Evolutionary conservation across 257 asterid genomes (phyloP), one percentile per base, ranked within the genome.

Genomic region (Mitragyna speciosa): DNA sequence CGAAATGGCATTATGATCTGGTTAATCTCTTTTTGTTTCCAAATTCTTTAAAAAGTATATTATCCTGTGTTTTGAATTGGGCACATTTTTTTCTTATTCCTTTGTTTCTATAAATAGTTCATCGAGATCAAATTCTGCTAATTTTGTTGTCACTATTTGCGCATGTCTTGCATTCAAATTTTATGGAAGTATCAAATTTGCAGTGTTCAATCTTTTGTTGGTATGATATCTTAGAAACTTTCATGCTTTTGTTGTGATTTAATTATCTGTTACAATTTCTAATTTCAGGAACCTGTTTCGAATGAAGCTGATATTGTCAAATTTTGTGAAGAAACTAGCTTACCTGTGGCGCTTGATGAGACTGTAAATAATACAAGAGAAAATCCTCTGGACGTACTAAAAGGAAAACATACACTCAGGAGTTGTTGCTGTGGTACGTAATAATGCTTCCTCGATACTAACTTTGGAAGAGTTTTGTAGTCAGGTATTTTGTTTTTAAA

Each of bases 301-400:
- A 83, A 90, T 56, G 95, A 84, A 84, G 94, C 91, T 28, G 95
- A 94, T 80, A 91, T 96, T 70, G 79, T 90, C 80, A 94, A 81
- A 87, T 96, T 96, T 88, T 94, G 94, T 28, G 89, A 88, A 82
- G 97, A 90, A 87, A 91, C 97, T 65, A 96, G 95, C 80, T 66
- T 94, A 74, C 92, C 98, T 6, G 99, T 96, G 87, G 99, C 99
- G 39, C 88, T 96, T 77, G 99, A 96, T 80, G 99, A 96, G 86
- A 92, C 97, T 72, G 79, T 96, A 82, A 90, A 92, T 89, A 70
- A 47, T 80, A 83, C 82, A 28, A 72, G 80, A 76, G 89, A 84
- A 70, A 84, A 88, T 72, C 92, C 89, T 77, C 89, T 86, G 56
- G 83, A 86, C 61, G 82, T 86, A 80, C 95, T 96, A 75, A 82